Percentiles rank a stretch among this genome's conserved stretches.
phyloP scores from a whole-genome alignment of 805 yeast species.

The Candida namnaoensis region DNA sequence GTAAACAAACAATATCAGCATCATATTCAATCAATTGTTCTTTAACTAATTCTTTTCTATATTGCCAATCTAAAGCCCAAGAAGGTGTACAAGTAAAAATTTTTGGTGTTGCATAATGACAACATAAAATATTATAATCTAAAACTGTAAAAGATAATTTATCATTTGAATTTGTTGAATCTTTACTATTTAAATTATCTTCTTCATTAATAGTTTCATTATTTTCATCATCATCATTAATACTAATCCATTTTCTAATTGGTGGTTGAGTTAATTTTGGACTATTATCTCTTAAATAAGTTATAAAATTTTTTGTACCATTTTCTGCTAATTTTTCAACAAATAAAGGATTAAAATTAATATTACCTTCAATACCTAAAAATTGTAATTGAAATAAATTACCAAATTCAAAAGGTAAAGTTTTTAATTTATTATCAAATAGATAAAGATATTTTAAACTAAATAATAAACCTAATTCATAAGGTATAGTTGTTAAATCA shows the following conservation, averaged over 20 bases:
- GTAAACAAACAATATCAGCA: conserved; percentile 82
- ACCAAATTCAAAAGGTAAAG: conserved; percentile 81
- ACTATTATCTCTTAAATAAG: conserved; percentile 73
- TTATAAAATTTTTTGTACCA: conserved; percentile 79
- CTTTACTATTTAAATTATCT: conserved; percentile 51
- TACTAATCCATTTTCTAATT: conserved; percentile 76
- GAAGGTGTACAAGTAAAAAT: conserved; percentile 93
- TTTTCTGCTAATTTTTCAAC: conserved; percentile 65
- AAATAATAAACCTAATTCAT: conserved; percentile 76
- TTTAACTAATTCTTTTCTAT: conserved; percentile 68
- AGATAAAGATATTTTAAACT: conserved; percentile 74
- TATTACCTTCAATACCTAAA: conserved; percentile 91
- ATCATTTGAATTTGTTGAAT: conserved; percentile 16
- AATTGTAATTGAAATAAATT: conserved; percentile 76
- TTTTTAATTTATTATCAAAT: conserved; percentile 75
- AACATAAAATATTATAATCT: conserved; percentile 90
- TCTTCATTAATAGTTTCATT: conserved; percentile 19
- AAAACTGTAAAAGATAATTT: conserved; percentile 59
- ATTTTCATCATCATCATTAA: conserved; percentile 27
- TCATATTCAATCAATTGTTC: conserved; percentile 59
- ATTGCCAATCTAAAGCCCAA: conserved; percentile 95
- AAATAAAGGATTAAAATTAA: conserved; percentile 50
- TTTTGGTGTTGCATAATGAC: conserved; percentile 87
- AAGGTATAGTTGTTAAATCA: conserved; percentile 61
- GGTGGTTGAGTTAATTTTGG: conserved; percentile 59